phyloP scores from a whole-genome alignment of 805 yeast species.

The Lachancea waltii region DNA sequence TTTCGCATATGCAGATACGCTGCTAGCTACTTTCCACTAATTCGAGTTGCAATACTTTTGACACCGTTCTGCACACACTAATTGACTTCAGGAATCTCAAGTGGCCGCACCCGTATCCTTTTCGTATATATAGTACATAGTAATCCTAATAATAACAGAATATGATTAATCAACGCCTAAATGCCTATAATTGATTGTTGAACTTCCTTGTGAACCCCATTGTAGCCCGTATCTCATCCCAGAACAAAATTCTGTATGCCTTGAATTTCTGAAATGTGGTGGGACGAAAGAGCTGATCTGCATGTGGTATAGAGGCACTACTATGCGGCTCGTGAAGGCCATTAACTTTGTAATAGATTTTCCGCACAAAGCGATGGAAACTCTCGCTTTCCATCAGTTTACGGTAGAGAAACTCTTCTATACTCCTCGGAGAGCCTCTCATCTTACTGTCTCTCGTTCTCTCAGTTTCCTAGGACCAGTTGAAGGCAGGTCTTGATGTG shows the following conservation, averaged over 20 bases:
- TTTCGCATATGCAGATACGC: too few species aligned
- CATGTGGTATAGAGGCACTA: slow-evolving; percentile 19
- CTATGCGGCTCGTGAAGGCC: slow-evolving; percentile 42
- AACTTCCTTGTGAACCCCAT: slow-evolving; percentile 40
- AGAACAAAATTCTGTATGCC: slow-evolving; percentile 54
- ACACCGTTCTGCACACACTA: too few species aligned
- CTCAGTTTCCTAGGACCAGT: too few species aligned
- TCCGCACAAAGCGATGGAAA: slow-evolving; percentile 57
- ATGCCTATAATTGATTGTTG: slow-evolving; percentile 13
- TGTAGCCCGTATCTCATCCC: slow-evolving; percentile 51
- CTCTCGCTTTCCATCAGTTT: slow-evolving; percentile 49
- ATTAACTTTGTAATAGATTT: slow-evolving; percentile 57
- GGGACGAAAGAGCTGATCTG: slow-evolving; percentile 32
- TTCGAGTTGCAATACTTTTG: too few species aligned
- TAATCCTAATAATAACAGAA: not conserved
- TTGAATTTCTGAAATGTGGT: slow-evolving; percentile 48
- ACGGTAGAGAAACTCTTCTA: slow-evolving; percentile 45
- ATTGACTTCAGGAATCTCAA: too few species aligned
- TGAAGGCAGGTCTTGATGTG: too few species aligned
- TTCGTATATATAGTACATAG: not conserved
- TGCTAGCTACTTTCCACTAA: too few species aligned
- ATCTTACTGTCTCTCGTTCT: not conserved
- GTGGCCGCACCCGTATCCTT: too few species aligned
- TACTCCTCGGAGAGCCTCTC: slow-evolving; percentile 27
- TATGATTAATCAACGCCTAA: too few species aligned